Percentiles rank a stretch among this genome's conserved stretches.
Evolutionary conservation across 768 basidiomycete genomes (phyloP).

Genomic region (Lactarius akahatsu): DNA sequence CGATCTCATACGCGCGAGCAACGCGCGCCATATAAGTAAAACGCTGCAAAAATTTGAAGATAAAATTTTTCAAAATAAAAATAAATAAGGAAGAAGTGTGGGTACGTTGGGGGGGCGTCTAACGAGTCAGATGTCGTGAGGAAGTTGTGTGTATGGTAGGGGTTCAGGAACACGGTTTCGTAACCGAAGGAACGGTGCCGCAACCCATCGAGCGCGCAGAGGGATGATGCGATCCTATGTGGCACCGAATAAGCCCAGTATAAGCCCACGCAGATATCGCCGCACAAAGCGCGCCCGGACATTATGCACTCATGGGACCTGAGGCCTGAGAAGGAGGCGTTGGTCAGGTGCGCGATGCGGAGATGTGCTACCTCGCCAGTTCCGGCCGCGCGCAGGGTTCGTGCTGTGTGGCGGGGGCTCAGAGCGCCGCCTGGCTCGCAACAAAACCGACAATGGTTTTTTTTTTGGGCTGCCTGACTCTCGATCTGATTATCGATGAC

Average conservation of each 20-base stretch:
- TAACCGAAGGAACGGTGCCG: slow-evolving; percentile 18
- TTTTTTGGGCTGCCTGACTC: neutral
- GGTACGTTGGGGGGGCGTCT: slow-evolving; percentile 3
- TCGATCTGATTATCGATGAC: slow-evolving; percentile 27
- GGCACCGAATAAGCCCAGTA: slow-evolving; percentile 26
- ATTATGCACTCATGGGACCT: slow-evolving; percentile 19
- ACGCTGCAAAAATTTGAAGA: neutral
- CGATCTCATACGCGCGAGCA: slow-evolving; percentile 14
- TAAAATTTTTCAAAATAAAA: neutral
- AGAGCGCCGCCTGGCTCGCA: slow-evolving; percentile 19
- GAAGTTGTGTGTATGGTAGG: neutral
- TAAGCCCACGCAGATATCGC: slow-evolving; percentile 24
- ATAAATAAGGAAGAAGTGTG: neutral
- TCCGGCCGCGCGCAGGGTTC: slow-evolving; percentile 18
- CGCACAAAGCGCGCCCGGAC: slow-evolving; percentile 21
- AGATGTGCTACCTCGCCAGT: slow-evolving; percentile 23
- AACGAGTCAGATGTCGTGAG: slow-evolving; percentile 6
- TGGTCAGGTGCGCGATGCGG: slow-evolving; percentile 28
- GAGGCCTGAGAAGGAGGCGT: slow-evolving; percentile 15
- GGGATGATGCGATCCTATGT: slow-evolving; percentile 24
- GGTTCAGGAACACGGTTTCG: slow-evolving; percentile 22
- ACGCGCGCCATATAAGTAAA: slow-evolving; percentile 1
- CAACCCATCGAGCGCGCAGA: slow-evolving; percentile 22
- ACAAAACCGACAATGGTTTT: slow-evolving; percentile 6
- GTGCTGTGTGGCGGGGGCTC: slow-evolving; percentile 13